These are phyloP conservation scores for Phytophthora brassicae DNA, from an alignment of 352 stramenopile species.

Conservation along the genomic window DNA sequence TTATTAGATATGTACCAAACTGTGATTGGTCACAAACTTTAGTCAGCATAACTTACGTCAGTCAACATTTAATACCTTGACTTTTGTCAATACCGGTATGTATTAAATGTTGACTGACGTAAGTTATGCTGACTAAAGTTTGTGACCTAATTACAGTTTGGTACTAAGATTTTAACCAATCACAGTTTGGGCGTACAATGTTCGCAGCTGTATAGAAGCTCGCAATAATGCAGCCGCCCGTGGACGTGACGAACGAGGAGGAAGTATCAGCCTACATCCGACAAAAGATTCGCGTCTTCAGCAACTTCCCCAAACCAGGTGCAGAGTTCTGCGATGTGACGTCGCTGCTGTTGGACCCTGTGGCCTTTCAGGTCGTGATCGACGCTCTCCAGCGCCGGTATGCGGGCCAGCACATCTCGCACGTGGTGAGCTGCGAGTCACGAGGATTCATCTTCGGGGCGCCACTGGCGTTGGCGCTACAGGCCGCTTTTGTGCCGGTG, in stretches of 20 bases:
- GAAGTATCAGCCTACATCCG: conserved; percentile 63
- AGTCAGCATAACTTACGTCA: no score
- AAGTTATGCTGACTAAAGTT: no score
- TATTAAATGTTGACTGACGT: no score
- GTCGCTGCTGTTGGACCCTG: conserved; percentile 66
- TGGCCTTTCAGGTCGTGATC: conserved; percentile 73
- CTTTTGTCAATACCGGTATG: no score
- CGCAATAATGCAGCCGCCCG: conserved; percentile 31
- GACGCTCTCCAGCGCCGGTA: conserved; percentile 72
- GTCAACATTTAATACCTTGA: no score
- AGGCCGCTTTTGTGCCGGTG: conserved; percentile 72
- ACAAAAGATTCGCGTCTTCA: conserved; percentile 67
- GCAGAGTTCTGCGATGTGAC: conserved; percentile 75
- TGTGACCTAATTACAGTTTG: conserved; percentile 7
- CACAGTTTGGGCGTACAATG: conserved; percentile 22
- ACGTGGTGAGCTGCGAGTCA: conserved; percentile 82
- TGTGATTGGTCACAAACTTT: conserved; percentile 17
- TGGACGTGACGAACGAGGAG: conserved; percentile 52
- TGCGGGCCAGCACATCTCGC: conserved; percentile 55
- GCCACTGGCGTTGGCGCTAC: conserved; percentile 66
- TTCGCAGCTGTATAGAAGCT: no score
- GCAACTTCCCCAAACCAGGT: conserved; percentile 57
- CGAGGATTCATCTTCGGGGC: conserved; percentile 83
- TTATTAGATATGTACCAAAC: neutral
- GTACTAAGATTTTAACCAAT: neutral